A percentile compares a stretch with the other conserved stretches of the same genome.
These are phyloP conservation scores for Fraxinus velutina DNA, from an alignment of 305 asterid genomes.

Conservation along the genomic window DNA sequence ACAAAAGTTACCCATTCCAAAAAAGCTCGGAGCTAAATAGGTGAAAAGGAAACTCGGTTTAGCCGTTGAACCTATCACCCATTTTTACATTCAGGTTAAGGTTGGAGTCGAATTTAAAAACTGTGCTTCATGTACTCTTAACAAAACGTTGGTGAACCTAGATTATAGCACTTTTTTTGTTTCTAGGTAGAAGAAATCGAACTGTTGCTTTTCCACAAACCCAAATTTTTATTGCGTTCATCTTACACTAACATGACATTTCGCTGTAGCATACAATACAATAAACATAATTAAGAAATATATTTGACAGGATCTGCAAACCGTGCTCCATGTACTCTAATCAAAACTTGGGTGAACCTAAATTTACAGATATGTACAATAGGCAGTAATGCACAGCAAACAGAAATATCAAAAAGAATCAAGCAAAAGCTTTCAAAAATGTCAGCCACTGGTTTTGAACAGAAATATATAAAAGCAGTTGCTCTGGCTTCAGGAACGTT, in stretches of 20 bases:
- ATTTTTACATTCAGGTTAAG: no score
- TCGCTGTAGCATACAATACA: background rate
- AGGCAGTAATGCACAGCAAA: background rate
- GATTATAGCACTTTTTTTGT: background rate
- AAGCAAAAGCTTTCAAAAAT: background rate
- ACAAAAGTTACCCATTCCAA: no score
- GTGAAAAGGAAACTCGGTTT: no score
- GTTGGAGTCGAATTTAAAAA: background rate
- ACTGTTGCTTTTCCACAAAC: no score
- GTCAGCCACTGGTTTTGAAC: background rate
- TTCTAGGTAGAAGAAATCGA: no score
- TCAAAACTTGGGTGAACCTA: background rate
- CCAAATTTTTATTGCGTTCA: no score
- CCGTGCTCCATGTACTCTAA: background rate
- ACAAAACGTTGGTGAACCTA: background rate
- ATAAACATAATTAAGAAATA: no score
- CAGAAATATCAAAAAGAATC: background rate
- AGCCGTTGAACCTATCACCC: background rate
- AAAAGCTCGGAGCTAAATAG: no score
- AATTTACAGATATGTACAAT: background rate
- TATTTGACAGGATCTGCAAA: background rate
- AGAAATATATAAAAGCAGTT: background rate
- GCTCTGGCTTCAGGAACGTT: background rate
- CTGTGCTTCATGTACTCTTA: background rate
- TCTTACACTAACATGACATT: no score